phyloP scores from a whole-genome alignment of 768 basidiomycete species.

The Psilocybe cubensis region DNA sequence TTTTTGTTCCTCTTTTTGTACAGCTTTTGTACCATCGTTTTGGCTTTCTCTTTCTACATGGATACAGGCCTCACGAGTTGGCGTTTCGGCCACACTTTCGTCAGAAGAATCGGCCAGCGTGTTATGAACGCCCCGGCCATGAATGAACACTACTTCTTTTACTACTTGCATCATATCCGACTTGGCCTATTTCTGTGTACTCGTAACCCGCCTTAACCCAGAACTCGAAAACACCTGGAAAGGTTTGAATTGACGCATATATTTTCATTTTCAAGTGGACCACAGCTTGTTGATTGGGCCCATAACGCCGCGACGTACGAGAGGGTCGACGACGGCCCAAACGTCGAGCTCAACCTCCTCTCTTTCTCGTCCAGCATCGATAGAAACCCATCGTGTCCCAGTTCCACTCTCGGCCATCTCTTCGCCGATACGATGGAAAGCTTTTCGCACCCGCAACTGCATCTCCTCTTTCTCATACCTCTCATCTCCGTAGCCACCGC shows the following conservation, averaged over 20 bases:
- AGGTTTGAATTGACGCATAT: too few relatives aligned
- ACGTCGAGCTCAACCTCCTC: slow-evolving; percentile 57
- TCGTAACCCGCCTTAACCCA: too few relatives aligned
- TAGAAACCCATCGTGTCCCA: slow-evolving; percentile 2
- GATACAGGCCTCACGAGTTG: too few relatives aligned
- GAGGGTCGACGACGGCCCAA: slow-evolving; percentile 53
- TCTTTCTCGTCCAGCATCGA: slow-evolving; percentile 19
- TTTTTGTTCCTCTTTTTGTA: background rate
- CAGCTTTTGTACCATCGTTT: background rate
- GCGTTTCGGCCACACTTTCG: too few relatives aligned
- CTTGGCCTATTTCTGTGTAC: too few relatives aligned
- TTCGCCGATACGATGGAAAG: slow-evolving; percentile 59
- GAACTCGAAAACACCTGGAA: too few relatives aligned
- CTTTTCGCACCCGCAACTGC: slow-evolving; percentile 63
- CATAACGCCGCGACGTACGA: slow-evolving; percentile 39
- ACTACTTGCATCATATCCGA: too few relatives aligned
- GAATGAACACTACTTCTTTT: too few relatives aligned
- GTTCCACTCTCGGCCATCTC: slow-evolving; percentile 35
- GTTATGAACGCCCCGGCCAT: too few relatives aligned
- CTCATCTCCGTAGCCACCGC: slow-evolving; percentile 87
- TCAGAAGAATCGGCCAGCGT: too few relatives aligned
- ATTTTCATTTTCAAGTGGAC: slow-evolving; percentile 29
- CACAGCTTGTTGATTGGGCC: slow-evolving; percentile 55
- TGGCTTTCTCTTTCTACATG: background rate
- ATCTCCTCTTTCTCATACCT: slow-evolving; percentile 84